phyloP scores from a whole-genome alignment of 345 rosid genomes.

The Laguncularia racemosa region DNA sequence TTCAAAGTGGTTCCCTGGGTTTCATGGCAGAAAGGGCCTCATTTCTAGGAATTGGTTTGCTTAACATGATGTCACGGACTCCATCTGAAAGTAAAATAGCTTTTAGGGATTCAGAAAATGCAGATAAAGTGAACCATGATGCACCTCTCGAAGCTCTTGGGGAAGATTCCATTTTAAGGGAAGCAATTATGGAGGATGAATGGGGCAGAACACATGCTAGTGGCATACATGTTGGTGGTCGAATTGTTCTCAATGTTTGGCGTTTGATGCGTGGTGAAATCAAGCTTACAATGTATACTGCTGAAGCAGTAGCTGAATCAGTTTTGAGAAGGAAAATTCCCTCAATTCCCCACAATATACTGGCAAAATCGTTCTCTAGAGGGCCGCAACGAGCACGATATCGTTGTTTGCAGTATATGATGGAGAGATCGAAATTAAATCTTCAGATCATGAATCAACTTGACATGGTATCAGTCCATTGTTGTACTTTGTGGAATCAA shows the following conservation, averaged over 20 bases:
- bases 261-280: constrained; percentile 82
- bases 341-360: constrained; percentile 46
- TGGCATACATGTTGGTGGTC: constrained; percentile 94
- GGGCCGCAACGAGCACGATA: constrained; percentile 76
- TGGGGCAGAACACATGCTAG: constrained; percentile 99
- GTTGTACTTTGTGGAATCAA: not conserved
- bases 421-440: constrained; percentile 66
- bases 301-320: constrained; percentile 80
- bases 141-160: constrained; percentile 26
- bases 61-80: constrained; percentile 67
- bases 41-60: constrained; percentile 79
- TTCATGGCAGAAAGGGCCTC: constrained; percentile 95
- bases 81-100: constrained; percentile 35
- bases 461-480: constrained; percentile 57
- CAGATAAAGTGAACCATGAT: constrained; percentile 27
- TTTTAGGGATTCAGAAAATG: constrained; percentile 19
- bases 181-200: constrained; percentile 70
- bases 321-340: constrained; percentile 82
- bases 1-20: constrained; percentile 90
- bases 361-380: constrained; percentile 75
- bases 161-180: constrained; percentile 31
- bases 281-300: constrained; percentile 72
- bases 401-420: constrained; percentile 69
- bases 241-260: constrained; percentile 88
- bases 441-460: constrained; percentile 76